phyloP scores from a whole-genome alignment of 345 rosid genomes.

The Linum trigynum region DNA sequence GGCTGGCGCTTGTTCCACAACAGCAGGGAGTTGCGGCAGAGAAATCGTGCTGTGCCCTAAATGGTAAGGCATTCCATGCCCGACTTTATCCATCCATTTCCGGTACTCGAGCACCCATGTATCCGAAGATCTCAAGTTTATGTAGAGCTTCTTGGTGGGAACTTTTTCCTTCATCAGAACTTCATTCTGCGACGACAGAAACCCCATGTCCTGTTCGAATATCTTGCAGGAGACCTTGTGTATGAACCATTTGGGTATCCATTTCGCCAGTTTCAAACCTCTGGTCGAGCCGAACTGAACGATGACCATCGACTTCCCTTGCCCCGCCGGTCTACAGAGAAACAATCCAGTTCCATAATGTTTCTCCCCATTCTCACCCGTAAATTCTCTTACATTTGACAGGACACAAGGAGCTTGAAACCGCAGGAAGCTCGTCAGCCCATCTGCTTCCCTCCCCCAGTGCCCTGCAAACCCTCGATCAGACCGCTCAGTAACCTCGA shows the following conservation, averaged over 20 bases:
- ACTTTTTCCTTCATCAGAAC: conserved; percentile 66
- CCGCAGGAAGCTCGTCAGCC: conserved; percentile 41
- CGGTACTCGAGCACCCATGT: conserved; percentile 87
- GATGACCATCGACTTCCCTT: conserved; percentile 92
- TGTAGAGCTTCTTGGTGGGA: conserved; percentile 72
- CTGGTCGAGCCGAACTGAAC: conserved; percentile 73
- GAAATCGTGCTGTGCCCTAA: conserved; percentile 68
- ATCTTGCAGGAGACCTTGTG: conserved; percentile 82
- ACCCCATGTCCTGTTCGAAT: conserved; percentile 96
- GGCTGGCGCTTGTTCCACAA: conserved; percentile 86
- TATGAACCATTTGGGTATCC: conserved; percentile 72
- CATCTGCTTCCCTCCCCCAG: conserved; percentile 66
- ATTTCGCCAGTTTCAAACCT: conserved; percentile 36
- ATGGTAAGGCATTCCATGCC: conserved; percentile 96
- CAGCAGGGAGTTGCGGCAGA: conserved; percentile 61
- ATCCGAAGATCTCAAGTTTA: conserved; percentile 70
- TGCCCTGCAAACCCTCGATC: conserved; percentile 83
- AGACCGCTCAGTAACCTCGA: conserved; percentile 61
- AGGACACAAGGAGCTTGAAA: conserved; percentile 83
- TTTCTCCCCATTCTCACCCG: conserved; percentile 55
- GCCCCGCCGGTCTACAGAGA: conserved; percentile 93
- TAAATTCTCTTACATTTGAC: conserved; percentile 55
- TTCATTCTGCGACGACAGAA: conserved; percentile 81
- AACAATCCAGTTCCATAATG: conserved; percentile 66
- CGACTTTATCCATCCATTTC: conserved; percentile 97